phyloP scores from a whole-genome alignment of 169 alveolate genomes.

The Miamiensis avidus region DNA sequence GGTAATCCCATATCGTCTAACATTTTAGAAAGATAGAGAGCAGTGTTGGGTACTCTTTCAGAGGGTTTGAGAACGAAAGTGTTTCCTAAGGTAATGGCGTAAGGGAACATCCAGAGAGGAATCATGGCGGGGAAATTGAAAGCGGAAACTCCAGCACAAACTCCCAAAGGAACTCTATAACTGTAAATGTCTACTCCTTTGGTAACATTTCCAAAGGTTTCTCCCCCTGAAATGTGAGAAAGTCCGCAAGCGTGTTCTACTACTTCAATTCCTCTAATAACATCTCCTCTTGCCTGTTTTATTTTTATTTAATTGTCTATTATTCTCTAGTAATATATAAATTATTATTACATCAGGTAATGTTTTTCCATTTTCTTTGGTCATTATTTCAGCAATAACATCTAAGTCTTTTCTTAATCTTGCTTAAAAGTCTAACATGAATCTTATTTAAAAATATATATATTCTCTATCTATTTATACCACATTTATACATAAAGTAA shows the following conservation, averaged over 20 bases:
- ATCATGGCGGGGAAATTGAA: conserved; percentile 91
- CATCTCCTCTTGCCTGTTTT: conserved; percentile 74
- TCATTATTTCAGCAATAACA: conserved; percentile 69
- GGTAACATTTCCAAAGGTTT: conserved; percentile 71
- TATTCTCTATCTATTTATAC: no score
- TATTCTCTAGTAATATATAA: background rate
- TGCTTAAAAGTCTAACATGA: conserved; percentile 59
- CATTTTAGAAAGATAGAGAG: conserved; percentile 46
- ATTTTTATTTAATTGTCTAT: background rate
- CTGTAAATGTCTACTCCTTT: conserved; percentile 78
- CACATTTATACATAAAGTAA: no score
- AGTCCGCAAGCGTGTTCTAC: conserved; percentile 73
- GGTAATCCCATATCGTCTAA: conserved; percentile 70
- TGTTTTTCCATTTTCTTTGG: conserved; percentile 84
- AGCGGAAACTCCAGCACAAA: conserved; percentile 83
- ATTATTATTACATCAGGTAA: conserved; percentile 46
- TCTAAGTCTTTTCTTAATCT: conserved; percentile 59
- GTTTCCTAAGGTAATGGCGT: conserved; percentile 75
- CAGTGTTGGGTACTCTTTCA: conserved; percentile 76
- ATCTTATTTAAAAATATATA: conserved; percentile 34
- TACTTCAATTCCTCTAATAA: conserved; percentile 83
- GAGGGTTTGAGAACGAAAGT: conserved; percentile 69
- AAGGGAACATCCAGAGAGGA: conserved; percentile 87
- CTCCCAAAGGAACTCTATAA: conserved; percentile 86
- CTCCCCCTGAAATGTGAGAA: conserved; percentile 69